phyloP scores from a whole-genome alignment of 371 early-diverging fungal genomes.

The Phascolomyces articulosus region DNA sequence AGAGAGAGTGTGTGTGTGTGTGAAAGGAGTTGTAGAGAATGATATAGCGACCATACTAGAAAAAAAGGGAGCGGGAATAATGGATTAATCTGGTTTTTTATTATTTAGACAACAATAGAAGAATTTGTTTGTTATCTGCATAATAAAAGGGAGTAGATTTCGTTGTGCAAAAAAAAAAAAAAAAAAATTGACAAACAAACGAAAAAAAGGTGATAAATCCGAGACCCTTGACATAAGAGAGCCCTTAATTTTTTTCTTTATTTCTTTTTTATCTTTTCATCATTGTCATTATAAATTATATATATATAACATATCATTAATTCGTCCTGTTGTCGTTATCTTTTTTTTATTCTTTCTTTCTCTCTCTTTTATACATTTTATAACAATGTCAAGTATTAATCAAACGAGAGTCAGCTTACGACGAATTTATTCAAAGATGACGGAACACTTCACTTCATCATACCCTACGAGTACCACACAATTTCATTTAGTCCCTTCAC shows the following conservation, averaged over 20 bases:
- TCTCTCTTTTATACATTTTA: not conserved
- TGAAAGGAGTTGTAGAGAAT: no score
- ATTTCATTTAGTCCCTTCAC: conserved; percentile 7
- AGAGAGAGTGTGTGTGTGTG: no score
- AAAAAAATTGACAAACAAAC: not conserved
- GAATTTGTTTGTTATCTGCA: not conserved
- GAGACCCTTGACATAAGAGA: not conserved
- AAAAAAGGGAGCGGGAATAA: no score
- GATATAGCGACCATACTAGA: no score
- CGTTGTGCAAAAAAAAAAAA: not conserved
- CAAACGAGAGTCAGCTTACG: not conserved
- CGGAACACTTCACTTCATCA: not conserved
- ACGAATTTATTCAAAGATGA: not conserved
- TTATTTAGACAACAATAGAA: not conserved
- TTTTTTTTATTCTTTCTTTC: not conserved
- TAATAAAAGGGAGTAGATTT: no score
- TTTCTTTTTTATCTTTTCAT: not conserved
- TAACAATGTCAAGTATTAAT: not conserved
- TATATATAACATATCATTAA: no score
- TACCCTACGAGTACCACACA: not conserved
- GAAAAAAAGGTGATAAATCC: not conserved
- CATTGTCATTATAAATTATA: no score
- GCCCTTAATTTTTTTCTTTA: not conserved
- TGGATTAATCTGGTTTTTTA: not conserved
- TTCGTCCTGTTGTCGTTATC: no score